Conservation (phyloP, 768 basidiomycete genomes). For the Dioszegia aurantiaca region DNA sequence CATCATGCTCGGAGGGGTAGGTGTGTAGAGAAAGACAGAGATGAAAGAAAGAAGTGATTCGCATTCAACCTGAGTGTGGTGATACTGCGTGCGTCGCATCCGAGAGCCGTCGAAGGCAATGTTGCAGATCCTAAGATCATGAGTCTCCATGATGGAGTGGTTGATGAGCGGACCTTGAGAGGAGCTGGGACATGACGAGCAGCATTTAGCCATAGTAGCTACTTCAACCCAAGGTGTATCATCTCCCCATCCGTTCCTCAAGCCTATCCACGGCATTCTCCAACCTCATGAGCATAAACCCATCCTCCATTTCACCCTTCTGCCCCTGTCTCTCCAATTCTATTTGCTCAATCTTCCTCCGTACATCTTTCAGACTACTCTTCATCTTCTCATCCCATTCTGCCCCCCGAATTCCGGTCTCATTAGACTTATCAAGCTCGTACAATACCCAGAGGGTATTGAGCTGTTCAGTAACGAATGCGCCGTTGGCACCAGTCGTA, state of each 20-base stretch:
- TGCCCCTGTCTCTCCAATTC: neutral
- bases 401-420: neutral
- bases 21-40: constrained; percentile 4
- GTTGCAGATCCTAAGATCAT: no score
- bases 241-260: neutral
- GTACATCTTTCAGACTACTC: constrained; percentile 4
- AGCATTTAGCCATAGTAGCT: no score
- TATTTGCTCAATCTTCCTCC: neutral
- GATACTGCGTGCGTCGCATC: neutral
- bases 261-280: constrained; percentile 9
- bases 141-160: no score
- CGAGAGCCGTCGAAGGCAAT: neutral
- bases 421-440: constrained; percentile 3
- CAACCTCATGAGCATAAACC: constrained; percentile 11
- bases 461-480: constrained; percentile 15
- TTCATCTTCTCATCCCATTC: constrained; percentile 6
- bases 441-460: constrained; percentile 1
- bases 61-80: neutral
- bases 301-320: neutral
- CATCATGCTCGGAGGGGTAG: constrained; percentile 12
- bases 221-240: no score
- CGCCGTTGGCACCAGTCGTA: neutral
- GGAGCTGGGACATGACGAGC: no score
- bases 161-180: no score
- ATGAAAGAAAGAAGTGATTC: neutral